Percentiles rank a stretch among this genome's conserved stretches.
Evolutionary conservation across 139 green algal species (phyloP).

Genomic region (Chlamydomonas sp.): DNA sequence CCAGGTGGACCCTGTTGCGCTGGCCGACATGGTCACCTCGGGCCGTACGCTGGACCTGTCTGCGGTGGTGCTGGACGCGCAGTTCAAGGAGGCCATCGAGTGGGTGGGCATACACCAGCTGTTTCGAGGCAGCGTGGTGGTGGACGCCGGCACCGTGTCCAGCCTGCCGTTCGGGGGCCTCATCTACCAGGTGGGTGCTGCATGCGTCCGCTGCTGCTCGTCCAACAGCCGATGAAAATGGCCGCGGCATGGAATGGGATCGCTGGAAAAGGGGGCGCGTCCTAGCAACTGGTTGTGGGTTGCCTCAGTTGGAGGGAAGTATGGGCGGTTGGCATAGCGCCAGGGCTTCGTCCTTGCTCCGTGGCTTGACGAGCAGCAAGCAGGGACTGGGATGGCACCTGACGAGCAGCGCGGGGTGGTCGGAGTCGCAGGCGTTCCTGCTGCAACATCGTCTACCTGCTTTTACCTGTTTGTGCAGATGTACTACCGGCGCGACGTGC

Average conservation of each 20-base stretch:
- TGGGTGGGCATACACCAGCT: slow-evolving; percentile 28
- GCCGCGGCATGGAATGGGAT: too few species aligned
- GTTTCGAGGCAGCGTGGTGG: slow-evolving; percentile 25
- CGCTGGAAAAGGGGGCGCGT: too few species aligned
- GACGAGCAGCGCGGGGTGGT: not conserved
- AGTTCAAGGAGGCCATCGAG: slow-evolving; percentile 7
- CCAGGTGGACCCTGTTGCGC: slow-evolving; percentile 24
- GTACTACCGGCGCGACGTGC: slow-evolving; percentile 35
- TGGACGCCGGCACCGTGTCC: slow-evolving; percentile 20
- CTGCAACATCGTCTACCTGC: not conserved
- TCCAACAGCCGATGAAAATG: too few species aligned
- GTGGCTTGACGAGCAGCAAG: not conserved
- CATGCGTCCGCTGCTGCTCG: too few species aligned
- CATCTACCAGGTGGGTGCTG: slow-evolving; percentile 19
- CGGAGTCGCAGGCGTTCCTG: too few species aligned
- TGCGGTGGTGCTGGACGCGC: slow-evolving; percentile 8
- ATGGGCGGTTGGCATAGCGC: too few species aligned
- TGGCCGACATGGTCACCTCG: slow-evolving; percentile 17
- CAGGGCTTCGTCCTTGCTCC: too few species aligned
- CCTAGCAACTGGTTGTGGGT: too few species aligned
- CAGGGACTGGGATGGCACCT: not conserved
- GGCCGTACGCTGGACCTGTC: slow-evolving; percentile 8
- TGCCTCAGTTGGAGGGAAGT: too few species aligned
- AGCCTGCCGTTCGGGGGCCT: slow-evolving; percentile 20
- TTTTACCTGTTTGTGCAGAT: not conserved